These are phyloP conservation scores for Gilbertella persicaria DNA, from an alignment of 371 early-diverging fungal species.

Conservation along the genomic window DNA sequence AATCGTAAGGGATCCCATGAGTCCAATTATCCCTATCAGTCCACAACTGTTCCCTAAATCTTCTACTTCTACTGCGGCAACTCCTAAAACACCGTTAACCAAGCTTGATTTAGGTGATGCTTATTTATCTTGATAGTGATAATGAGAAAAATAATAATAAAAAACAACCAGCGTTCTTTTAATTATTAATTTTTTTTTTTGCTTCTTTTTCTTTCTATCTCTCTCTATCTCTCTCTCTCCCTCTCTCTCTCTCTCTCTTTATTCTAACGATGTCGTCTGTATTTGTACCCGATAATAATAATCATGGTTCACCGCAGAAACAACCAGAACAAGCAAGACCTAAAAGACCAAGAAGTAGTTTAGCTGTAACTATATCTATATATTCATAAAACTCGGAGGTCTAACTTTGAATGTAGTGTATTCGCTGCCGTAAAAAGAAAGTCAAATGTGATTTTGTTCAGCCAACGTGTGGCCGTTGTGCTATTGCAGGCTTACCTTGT, in stretches of 20 bases:
- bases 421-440: conserved; percentile 65
- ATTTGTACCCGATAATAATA: conserved; percentile 35
- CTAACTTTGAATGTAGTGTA: conserved; percentile 45
- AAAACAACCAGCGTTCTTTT: background rate
- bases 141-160: background rate
- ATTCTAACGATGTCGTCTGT: conserved; percentile 34
- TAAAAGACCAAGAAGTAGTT: conserved; percentile 48
- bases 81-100: conserved; percentile 1
- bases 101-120: conserved; percentile 13
- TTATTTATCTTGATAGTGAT: background rate
- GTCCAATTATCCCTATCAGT: conserved; percentile 51
- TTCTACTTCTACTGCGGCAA: conserved; percentile 1
- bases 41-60: conserved; percentile 40
- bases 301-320: conserved; percentile 29
- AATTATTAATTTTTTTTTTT: background rate
- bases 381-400: background rate
- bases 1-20: conserved; percentile 48
- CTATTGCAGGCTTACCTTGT: conserved; percentile 50
- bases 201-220: background rate
- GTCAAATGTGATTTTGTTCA: conserved; percentile 68
- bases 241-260: background rate
- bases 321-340: conserved; percentile 45
- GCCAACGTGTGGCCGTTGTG: conserved; percentile 64
- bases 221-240: background rate
- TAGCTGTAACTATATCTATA: conserved; percentile 44